Base-by-base conservation (phyloP, 139 green algal genomes). In the Chlamydomonas incerta region DNA sequence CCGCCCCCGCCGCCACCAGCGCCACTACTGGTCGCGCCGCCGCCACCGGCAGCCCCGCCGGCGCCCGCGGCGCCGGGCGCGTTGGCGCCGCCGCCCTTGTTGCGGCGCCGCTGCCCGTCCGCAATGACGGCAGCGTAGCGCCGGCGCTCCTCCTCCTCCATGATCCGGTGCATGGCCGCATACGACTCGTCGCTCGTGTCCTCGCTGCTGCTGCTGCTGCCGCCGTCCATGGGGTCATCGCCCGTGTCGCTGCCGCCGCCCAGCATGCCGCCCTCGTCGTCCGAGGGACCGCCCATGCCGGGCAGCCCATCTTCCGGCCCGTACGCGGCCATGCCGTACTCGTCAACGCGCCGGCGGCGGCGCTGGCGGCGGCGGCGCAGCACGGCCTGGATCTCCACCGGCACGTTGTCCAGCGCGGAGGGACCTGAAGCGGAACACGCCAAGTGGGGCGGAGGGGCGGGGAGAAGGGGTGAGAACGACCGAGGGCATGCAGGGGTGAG, bases 121-220 rank as follows among this genome's bases (percentile, higher is more conserved):
- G 85, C 77, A 0, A 87, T n/a, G 6, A 81, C 82, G 17, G 65
- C 72, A 1, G 80, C 72, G 63, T 87, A 87, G 2, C 86, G 80
- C 65, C 73, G 58, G 34, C 79, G 81, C 75, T 91, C 87, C 75
- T 90, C 87, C 37, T 89, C 85, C 84, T 88, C 84, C 84, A 93
- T 83, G 0, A 87, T 57, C 28, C 70, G 71, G 71, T 93, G 90
- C 63, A 83, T 72, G 4, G 28, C 29, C 10, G 55, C 70, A 35
- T 88, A 93, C 31, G 71, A 60, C 76, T 91, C 87, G 21, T 93
- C 90, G 50, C 83, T 87, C 5, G 84, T 93, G 66, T 93, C 87
- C 75, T 93, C 90, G 37, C 84, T 90, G 90, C 90, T 92, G 81
- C 88, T 93, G 90, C 90, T 90, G 71, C 81, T 88, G 70, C 85